These are phyloP conservation scores for Nakaseomyces delphensis DNA, from an alignment of 1,139 yeast genomes.

Conservation along the genomic window DNA sequence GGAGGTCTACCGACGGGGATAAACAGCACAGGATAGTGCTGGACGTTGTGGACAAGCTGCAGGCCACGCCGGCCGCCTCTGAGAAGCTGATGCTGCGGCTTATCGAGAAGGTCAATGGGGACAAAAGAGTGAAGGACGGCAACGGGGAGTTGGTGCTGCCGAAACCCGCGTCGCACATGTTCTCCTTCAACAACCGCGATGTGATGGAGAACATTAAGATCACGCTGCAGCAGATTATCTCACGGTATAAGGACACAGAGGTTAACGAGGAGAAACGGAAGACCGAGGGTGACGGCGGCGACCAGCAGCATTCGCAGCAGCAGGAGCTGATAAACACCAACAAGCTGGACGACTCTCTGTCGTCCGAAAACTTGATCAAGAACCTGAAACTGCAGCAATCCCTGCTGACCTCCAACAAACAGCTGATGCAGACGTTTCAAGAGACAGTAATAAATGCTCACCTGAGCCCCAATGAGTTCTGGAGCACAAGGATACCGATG, in stretches of 20 bases:
- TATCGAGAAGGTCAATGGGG: conserved; percentile 36
- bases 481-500: conserved; percentile 76
- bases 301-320: conserved; percentile 8
- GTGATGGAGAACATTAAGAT: conserved; percentile 71
- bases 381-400: conserved; percentile 75
- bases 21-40: conserved; percentile 41
- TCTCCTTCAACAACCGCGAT: conserved; percentile 61
- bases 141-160: conserved; percentile 33
- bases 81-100: conserved; percentile 65
- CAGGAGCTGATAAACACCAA: conserved; percentile 32
- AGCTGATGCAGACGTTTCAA: conserved; percentile 67
- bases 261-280: conserved; percentile 28
- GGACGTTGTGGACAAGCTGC: conserved; percentile 49
- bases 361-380: conserved; percentile 44
- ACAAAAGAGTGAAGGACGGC: conserved; percentile 24
- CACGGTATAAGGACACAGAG: conserved; percentile 52
- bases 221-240: conserved; percentile 60
- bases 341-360: conserved; percentile 37
- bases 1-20: conserved; percentile 63
- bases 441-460: conserved; percentile 80
- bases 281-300: conserved; percentile 16
- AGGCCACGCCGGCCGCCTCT: conserved; percentile 64
- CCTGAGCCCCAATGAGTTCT: conserved; percentile 71
- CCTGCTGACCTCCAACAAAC: conserved; percentile 58
- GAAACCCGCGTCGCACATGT: conserved; percentile 41